Conservation (phyloP, 768 basidiomycete genomes). For the Plicaturopsis crispa region DNA sequence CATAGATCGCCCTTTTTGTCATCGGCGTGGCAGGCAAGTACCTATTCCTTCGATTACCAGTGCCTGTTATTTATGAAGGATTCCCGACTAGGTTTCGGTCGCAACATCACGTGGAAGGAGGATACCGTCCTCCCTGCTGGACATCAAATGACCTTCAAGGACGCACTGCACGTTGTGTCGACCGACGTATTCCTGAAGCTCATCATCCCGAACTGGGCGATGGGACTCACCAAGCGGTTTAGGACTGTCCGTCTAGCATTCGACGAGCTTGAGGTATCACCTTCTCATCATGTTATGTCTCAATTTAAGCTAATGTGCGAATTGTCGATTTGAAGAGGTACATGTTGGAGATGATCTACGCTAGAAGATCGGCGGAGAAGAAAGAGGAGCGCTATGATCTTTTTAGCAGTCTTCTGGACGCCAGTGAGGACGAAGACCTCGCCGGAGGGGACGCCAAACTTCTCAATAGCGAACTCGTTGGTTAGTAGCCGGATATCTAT, state of each 20-base stretch:
- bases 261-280: conserved; percentile 14
- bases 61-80: not conserved
- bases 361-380: conserved; percentile 13
- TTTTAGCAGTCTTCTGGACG: conserved; percentile 24
- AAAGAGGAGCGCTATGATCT: conserved; percentile 24
- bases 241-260: conserved; percentile 13
- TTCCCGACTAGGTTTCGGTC: conserved; percentile 23
- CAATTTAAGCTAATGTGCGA: no score
- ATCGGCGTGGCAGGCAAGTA: conserved; percentile 23
- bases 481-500: conserved; percentile 9
- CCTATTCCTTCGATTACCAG: not conserved
- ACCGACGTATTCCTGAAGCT: conserved; percentile 9
- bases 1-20: conserved; percentile 29
- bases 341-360: conserved; percentile 25
- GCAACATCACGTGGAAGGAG: conserved; percentile 23
- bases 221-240: conserved; percentile 11
- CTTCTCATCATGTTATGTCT: no score
- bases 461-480: conserved; percentile 35
- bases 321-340: conserved; percentile 14
- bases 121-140: conserved; percentile 21
- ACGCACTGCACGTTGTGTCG: conserved; percentile 17
- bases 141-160: conserved; percentile 23
- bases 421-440: conserved; percentile 18
- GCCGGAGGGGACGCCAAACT: conserved; percentile 20
- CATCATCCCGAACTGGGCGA: conserved; percentile 14